Evolutionary conservation across 768 basidiomycete genomes (phyloP).

Genomic region (Lactarius indigo): DNA sequence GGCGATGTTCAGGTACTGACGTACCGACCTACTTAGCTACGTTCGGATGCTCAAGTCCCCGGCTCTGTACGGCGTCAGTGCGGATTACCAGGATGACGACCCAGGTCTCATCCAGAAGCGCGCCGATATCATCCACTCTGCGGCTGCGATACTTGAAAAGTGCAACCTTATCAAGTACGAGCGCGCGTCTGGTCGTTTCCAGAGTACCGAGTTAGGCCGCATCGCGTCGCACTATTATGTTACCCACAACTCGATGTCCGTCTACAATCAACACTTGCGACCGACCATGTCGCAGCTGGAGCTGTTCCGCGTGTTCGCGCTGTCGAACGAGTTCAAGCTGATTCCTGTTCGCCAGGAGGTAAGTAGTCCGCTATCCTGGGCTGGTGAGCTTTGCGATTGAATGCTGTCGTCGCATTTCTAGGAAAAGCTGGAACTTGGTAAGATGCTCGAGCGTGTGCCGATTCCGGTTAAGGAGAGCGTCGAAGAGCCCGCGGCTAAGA

Average conservation of each 20-base stretch:
- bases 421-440: constrained; percentile 87
- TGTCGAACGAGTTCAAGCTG: constrained; percentile 93
- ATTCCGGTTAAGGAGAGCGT: constrained; percentile 97
- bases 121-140: constrained; percentile 90
- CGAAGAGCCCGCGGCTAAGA: constrained; percentile 95
- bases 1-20: constrained; percentile 23
- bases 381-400: background rate
- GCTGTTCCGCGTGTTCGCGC: constrained; percentile 91
- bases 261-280: constrained; percentile 91
- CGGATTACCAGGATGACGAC: constrained; percentile 90
- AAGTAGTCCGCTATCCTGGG: constrained; percentile 16
- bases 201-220: constrained; percentile 87
- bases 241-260: constrained; percentile 92
- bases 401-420: constrained; percentile 27
- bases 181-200: constrained; percentile 80
- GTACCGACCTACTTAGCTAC: constrained; percentile 50
- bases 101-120: constrained; percentile 83
- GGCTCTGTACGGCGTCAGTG: constrained; percentile 79
- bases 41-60: constrained; percentile 93
- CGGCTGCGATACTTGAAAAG: constrained; percentile 91
- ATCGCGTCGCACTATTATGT: constrained; percentile 97
- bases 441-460: constrained; percentile 89
- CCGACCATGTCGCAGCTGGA: constrained; percentile 86
- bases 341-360: constrained; percentile 79
- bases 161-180: constrained; percentile 94